A percentile compares a stretch with the other conserved stretches of the same genome.
Conservation (phyloP, 345 rosid species). For the Fremontodendron californicum region DNA sequence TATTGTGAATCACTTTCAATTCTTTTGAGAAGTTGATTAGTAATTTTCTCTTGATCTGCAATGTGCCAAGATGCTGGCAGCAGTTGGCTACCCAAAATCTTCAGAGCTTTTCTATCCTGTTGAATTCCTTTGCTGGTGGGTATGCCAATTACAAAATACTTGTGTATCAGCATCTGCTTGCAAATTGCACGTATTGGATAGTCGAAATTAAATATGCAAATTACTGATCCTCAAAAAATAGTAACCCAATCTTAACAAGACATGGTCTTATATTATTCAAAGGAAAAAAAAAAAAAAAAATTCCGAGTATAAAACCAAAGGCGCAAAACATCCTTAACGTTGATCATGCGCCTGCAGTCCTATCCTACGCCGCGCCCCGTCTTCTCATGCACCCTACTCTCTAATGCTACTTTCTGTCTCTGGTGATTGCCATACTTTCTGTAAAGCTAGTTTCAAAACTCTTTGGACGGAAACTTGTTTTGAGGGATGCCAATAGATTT, state of each 20-base stretch:
- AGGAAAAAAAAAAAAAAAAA: too few species aligned
- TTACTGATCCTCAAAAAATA: not conserved
- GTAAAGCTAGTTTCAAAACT: slow-evolving; percentile 63
- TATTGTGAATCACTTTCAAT: not conserved
- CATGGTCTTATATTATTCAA: too few species aligned
- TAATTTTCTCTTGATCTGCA: not conserved
- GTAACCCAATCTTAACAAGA: too few species aligned
- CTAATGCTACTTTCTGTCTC: slow-evolving; percentile 50
- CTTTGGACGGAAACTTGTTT: slow-evolving; percentile 44
- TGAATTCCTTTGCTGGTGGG: not conserved
- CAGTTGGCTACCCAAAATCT: not conserved
- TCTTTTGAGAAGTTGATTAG: not conserved
- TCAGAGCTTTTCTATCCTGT: not conserved
- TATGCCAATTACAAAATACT: not conserved
- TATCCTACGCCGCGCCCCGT: not conserved
- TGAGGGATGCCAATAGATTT: slow-evolving; percentile 83
- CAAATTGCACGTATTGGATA: not conserved
- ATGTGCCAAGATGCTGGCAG: not conserved
- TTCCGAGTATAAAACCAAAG: not conserved
- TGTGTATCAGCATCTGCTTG: not conserved
- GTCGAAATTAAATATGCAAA: not conserved
- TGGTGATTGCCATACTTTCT: slow-evolving; percentile 79
- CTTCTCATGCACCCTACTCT: slow-evolving; percentile 18
- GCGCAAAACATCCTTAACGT: not conserved
- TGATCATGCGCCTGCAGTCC: not conserved